Percentiles rank a stretch among this genome's conserved stretches.
Evolutionary conservation across 768 basidiomycete genomes (phyloP).

Genomic region (Lactifluus pinguis): DNA sequence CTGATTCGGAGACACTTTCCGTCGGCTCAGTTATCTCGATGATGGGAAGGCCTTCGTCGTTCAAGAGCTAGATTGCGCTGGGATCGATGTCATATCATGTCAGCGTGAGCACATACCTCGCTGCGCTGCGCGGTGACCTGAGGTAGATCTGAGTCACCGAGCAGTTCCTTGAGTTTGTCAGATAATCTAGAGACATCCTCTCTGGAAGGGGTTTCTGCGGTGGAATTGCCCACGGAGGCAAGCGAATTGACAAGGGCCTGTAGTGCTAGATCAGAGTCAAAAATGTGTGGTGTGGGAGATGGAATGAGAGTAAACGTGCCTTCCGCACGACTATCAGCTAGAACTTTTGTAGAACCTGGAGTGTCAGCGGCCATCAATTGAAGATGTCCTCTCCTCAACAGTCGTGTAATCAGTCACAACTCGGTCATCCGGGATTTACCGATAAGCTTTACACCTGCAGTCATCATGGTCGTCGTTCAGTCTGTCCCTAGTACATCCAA

Average conservation of each 20-base stretch:
- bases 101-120: conserved; percentile 43
- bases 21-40: conserved; percentile 63
- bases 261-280: conserved; percentile 26
- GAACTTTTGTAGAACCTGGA: neutral
- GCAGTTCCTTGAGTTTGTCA: conserved; percentile 49
- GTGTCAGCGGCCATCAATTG: conserved; percentile 4
- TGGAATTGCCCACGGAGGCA: conserved; percentile 18
- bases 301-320: neutral
- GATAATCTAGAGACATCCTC: conserved; percentile 48
- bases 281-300: neutral
- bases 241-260: conserved; percentile 34
- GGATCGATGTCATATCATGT: conserved; percentile 14
- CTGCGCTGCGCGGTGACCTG: conserved; percentile 31
- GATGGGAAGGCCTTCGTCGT: conserved; percentile 74
- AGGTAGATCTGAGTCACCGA: conserved; percentile 31
- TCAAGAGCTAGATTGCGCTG: conserved; percentile 42
- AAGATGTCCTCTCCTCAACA: neutral
- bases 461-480: conserved; percentile 35
- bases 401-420: too few species aligned
- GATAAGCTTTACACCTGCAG: neutral
- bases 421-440: neutral
- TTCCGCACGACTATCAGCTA: conserved; percentile 10
- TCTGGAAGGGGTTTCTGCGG: conserved; percentile 29
- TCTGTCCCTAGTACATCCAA: conserved; percentile 26
- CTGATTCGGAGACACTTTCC: conserved; percentile 20